Conservation (phyloP, 768 basidiomycete species). For the Tulasnella sp. region DNA sequence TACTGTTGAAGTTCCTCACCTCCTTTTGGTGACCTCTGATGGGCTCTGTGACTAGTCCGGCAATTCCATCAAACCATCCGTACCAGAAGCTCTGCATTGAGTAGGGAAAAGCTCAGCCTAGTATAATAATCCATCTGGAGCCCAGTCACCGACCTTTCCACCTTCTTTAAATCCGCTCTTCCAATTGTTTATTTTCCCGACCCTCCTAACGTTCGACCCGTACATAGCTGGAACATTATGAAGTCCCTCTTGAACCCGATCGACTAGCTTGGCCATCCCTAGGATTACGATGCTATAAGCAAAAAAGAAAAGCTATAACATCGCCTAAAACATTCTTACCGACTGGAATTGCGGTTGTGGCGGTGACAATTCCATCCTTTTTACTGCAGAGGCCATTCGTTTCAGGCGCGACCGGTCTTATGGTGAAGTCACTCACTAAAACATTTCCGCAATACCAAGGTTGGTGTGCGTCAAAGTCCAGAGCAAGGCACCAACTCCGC, state of each 20-base stretch:
- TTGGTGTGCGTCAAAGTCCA: slow-evolving; percentile 40
- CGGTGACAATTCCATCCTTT: slow-evolving; percentile 35
- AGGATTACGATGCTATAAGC: neutral
- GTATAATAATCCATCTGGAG: neutral
- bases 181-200: slow-evolving; percentile 35
- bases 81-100: slow-evolving; percentile 10
- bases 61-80: slow-evolving; percentile 31
- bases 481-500: slow-evolving; percentile 38
- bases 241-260: slow-evolving; percentile 36
- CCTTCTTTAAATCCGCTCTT: slow-evolving; percentile 36
- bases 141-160: slow-evolving; percentile 29
- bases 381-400: slow-evolving; percentile 21
- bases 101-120: neutral
- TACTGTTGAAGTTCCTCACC: slow-evolving; percentile 18
- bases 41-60: slow-evolving; percentile 31
- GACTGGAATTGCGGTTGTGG: slow-evolving; percentile 37
- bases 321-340: slow-evolving; percentile 22
- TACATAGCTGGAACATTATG: slow-evolving; percentile 32
- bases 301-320: neutral
- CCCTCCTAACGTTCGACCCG: slow-evolving; percentile 32
- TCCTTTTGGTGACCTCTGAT: slow-evolving; percentile 29
- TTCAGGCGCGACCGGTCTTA: too few relatives aligned
- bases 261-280: slow-evolving; percentile 36
- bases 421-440: slow-evolving; percentile 28
- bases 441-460: slow-evolving; percentile 35